Percentiles rank a stretch among this genome's conserved stretches.
Evolutionary conservation across 306 rosid genomes (phyloP).

Genomic region (Glycine latifolia): DNA sequence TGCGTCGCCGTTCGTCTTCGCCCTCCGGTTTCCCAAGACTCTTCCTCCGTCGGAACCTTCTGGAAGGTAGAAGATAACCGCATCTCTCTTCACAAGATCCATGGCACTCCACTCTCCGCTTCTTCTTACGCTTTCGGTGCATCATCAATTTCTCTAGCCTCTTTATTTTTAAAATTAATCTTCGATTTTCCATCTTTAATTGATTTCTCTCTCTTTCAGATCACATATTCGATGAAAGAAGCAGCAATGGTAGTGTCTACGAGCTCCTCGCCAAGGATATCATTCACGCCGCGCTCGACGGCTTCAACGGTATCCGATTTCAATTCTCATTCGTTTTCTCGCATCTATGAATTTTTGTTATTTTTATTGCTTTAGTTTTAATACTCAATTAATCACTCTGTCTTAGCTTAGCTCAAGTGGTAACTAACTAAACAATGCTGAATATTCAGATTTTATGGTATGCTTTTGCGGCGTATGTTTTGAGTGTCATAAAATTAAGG

Average conservation of each 20-base stretch:
- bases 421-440: not conserved
- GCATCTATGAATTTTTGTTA: not conserved
- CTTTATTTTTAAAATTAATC: not conserved
- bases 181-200: not conserved
- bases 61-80: slow-evolving; percentile 93
- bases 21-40: slow-evolving; percentile 63
- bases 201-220: slow-evolving; percentile 52
- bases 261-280: slow-evolving; percentile 84
- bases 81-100: slow-evolving; percentile 82
- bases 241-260: slow-evolving; percentile 74
- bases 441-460: not conserved
- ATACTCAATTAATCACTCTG: not conserved
- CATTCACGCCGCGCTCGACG: slow-evolving; percentile 86
- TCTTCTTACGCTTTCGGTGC: slow-evolving; percentile 85
- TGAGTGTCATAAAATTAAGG: not conserved
- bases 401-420: slow-evolving; percentile 33
- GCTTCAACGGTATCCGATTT: slow-evolving; percentile 74
- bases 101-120: slow-evolving; percentile 80
- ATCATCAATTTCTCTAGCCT: not conserved
- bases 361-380: too few relatives aligned
- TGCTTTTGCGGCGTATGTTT: not conserved
- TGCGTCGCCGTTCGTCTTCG: slow-evolving; percentile 89
- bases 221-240: slow-evolving; percentile 80
- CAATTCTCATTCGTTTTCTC: not conserved
- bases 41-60: slow-evolving; percentile 59